Evolutionary conservation across 768 basidiomycete species (phyloP), one percentile per base, ranked within the genome.

Genomic region (Mycena indigotica): DNA sequence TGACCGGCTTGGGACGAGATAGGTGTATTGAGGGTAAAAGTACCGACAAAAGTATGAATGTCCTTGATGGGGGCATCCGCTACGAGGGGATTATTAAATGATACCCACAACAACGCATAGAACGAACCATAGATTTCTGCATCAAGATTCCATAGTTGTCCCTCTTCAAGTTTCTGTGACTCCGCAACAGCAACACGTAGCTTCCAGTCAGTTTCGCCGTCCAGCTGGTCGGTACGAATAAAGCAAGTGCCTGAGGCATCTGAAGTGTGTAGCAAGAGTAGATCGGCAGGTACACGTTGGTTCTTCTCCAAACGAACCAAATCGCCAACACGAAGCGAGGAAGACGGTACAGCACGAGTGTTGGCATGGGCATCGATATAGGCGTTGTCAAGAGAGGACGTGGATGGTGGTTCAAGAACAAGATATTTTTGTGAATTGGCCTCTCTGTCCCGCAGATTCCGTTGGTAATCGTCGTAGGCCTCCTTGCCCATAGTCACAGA

Each of bases 171-270:
- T 63, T 87, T 88, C 76, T 97, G 95, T 41, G 87, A 89, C 24
- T 88, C 82, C 2, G 89, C 83, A 1, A 96, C 87, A 2, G 96
- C 95, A 1, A 97, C 91, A 3, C 92, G 84, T 49, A 98, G 77
- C 71, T 99, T 99, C 97, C 97, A 98, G 67, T 99, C 97, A 3
- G 97, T 99, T 74, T 99, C 97, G 40, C 97, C 97, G 62, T 99
- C 97, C 26, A 99, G 80, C 68, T 98, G 97, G 73, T 99, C 97
- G 2, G 96, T 99, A 10, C 97, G 84, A 60, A 99, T 93, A 72
- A 98, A 99, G 70, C 96, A 98, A 2, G 95, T 95, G 2, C 97
- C 97, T 24, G 89, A 88, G 3, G 84, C 74, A 66, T 99, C 96
- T 3, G 87, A 88, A 0, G 97, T 98, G 40, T 87, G 84, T 10